A percentile compares a stretch with the other conserved stretches of the same genome.
Conservation (phyloP, 2,329 filamentous ascomycete species). For the Nannizzia gypsea region DNA sequence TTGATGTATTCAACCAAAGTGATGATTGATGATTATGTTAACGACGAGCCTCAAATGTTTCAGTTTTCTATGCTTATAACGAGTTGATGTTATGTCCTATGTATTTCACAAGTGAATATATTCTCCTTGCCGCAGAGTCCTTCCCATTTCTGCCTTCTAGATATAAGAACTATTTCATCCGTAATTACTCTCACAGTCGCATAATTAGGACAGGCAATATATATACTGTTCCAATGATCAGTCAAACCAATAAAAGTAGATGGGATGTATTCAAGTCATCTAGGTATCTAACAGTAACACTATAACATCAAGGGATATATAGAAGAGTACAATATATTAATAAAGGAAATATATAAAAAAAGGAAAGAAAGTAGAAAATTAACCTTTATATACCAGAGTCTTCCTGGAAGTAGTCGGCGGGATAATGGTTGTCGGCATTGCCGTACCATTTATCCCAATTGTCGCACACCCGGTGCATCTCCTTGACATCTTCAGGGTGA, state of each 20-base stretch:
- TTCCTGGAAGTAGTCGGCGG: slow-evolving; percentile 4
- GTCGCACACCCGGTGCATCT: neutral
- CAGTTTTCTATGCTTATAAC: too few species aligned
- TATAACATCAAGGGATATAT: neutral
- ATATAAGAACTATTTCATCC: too few species aligned
- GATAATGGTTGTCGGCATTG: slow-evolving; percentile 1
- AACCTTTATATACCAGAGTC: slow-evolving; percentile 1
- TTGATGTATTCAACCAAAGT: neutral
- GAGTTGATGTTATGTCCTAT: too few species aligned
- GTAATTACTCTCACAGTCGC: too few species aligned
- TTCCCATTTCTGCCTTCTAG: too few species aligned
- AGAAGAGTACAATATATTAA: neutral
- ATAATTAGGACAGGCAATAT: too few species aligned
- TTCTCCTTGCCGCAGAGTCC: too few species aligned
- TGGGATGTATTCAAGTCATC: neutral
- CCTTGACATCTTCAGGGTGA: neutral
- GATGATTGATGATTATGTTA: too few species aligned
- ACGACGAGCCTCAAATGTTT: too few species aligned
- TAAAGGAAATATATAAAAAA: neutral
- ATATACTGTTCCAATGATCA: too few species aligned
- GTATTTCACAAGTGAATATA: too few species aligned
- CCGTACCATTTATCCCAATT: slow-evolving; percentile 6
- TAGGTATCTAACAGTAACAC: neutral
- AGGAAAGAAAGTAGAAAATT: neutral
- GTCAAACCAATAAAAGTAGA: neutral